phyloP scores from a whole-genome alignment of 202 grass and related monocot genomes.

The Panicum virgatum region DNA sequence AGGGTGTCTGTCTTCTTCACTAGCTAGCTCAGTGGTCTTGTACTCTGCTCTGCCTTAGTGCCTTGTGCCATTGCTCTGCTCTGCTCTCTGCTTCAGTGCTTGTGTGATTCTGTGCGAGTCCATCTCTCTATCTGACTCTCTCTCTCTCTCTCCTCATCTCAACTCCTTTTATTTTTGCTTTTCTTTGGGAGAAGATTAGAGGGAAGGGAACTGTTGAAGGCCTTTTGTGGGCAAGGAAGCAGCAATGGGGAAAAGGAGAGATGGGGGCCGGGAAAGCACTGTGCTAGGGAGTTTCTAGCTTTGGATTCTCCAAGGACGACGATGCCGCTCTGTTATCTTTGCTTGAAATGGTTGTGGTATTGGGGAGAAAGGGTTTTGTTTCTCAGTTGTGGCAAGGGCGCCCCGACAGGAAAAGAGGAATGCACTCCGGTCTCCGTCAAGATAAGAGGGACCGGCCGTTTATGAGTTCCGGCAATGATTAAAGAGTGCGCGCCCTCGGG shows the following conservation, averaged over 20 bases:
- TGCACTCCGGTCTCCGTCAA: conserved; percentile 46
- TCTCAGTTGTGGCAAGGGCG: conserved; percentile 21
- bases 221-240: conserved; percentile 38
- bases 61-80: conserved; percentile 22
- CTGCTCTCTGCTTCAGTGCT: conserved; percentile 14
- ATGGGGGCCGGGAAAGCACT: not conserved
- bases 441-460: not conserved
- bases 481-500: conserved; percentile 10
- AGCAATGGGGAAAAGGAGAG: conserved; percentile 20
- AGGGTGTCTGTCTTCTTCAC: conserved; percentile 20
- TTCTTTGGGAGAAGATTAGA: conserved; percentile 37
- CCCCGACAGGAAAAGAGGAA: conserved; percentile 41
- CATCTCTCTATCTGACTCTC: conserved; percentile 2
- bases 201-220: conserved; percentile 21
- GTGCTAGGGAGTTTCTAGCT: conserved; percentile 39
- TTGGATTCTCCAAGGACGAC: conserved; percentile 16
- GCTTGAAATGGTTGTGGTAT: not conserved
- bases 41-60: not conserved
- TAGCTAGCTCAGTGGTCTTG: not conserved
- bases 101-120: not conserved
- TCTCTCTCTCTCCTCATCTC: conserved; percentile 1
- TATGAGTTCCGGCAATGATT: conserved; percentile 46
- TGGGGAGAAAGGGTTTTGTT: not conserved
- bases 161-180: conserved; percentile 30
- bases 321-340: not conserved